phyloP scores from a whole-genome alignment of 257 asterid genomes.

The Prunella vulgaris region DNA sequence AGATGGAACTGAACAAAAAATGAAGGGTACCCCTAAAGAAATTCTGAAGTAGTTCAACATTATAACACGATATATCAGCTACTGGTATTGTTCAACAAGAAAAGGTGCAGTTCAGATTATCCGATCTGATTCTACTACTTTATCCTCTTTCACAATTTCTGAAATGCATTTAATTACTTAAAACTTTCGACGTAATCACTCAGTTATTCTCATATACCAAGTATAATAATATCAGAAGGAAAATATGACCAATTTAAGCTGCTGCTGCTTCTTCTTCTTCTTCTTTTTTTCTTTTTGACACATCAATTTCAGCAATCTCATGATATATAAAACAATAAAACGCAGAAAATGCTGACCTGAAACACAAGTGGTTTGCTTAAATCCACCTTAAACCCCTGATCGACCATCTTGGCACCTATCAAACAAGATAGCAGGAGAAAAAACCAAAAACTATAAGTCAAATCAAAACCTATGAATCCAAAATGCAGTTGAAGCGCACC shows the following conservation, averaged over 20 bases:
- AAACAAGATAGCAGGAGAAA: neutral
- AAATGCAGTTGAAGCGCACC: neutral
- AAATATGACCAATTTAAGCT: neutral
- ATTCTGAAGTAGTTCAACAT: neutral
- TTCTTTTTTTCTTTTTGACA: neutral
- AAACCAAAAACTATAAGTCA: neutral
- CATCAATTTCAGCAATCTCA: neutral
- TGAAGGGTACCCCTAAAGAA: neutral
- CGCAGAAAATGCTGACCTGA: constrained; percentile 45
- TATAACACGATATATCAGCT: neutral
- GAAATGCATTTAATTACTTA: neutral
- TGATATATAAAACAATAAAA: neutral
- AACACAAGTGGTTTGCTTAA: constrained; percentile 78
- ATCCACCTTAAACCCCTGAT: constrained; percentile 62
- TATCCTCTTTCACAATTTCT: neutral
- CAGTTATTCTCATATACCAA: neutral
- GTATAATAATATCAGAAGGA: neutral
- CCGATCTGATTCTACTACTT: neutral
- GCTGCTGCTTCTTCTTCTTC: too few relatives aligned
- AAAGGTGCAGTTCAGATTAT: neutral
- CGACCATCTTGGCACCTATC: constrained; percentile 64
- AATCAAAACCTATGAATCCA: neutral
- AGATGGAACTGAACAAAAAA: neutral
- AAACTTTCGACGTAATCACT: neutral
- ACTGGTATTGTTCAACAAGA: neutral